Conservation (phyloP, 148 eudicot species). For the Heliosperma pusillum region DNA sequence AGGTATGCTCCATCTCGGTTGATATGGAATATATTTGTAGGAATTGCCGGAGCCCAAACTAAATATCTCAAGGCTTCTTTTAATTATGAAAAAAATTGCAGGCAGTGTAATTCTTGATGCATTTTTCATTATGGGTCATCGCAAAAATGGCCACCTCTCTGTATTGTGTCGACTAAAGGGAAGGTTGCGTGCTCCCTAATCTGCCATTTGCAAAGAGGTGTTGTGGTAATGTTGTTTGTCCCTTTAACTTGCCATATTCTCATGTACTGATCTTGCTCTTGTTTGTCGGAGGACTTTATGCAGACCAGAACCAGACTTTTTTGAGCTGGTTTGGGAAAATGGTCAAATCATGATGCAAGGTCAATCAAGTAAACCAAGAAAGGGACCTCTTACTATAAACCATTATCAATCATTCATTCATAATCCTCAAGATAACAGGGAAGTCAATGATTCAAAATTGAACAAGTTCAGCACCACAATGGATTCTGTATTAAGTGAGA, state of each 20-base stretch:
- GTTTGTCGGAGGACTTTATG: conserved; percentile 25
- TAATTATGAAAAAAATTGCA: not conserved
- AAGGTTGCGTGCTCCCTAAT: no score
- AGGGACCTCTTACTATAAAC: conserved; percentile 24
- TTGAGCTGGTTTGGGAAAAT: conserved; percentile 83
- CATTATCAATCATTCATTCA: conserved; percentile 32
- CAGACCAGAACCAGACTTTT: conserved; percentile 52
- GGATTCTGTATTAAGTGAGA: conserved; percentile 35
- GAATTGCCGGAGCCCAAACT: no score
- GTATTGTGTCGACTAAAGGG: not conserved
- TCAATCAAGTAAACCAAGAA: conserved; percentile 38
- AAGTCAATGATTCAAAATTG: no score
- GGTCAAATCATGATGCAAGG: conserved; percentile 76
- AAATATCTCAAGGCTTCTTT: no score
- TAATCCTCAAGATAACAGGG: no score
- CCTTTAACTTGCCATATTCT: no score
- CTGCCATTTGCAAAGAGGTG: no score
- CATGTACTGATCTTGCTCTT: conserved; percentile 22
- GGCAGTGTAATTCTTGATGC: no score
- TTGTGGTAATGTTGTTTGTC: no score
- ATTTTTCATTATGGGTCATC: no score
- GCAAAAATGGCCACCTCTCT: no score
- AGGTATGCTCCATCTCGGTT: conserved; percentile 44
- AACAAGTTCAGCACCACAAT: not conserved
- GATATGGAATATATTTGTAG: not conserved